phyloP scores from a whole-genome alignment of 768 basidiomycete species.

The Tylopilus balloui region DNA sequence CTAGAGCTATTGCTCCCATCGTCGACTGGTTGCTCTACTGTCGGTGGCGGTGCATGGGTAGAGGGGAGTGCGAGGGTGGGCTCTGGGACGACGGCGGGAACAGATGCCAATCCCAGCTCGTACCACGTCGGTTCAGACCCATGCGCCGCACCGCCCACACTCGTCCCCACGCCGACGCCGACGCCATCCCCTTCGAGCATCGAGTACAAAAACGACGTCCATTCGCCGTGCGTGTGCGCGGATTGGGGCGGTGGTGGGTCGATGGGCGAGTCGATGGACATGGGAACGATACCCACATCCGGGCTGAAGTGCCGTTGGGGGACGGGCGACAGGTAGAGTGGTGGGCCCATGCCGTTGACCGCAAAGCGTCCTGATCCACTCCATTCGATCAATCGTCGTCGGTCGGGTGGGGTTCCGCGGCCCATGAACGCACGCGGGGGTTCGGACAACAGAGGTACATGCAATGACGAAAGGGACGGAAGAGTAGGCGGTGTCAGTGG shows the following conservation, averaged over 20 bases:
- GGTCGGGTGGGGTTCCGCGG: slow-evolving; percentile 32
- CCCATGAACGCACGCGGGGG: slow-evolving; percentile 34
- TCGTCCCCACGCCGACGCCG: slow-evolving; percentile 6
- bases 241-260: slow-evolving; percentile 5
- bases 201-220: slow-evolving; percentile 33
- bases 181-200: slow-evolving; percentile 32
- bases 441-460: slow-evolving; percentile 31
- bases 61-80: slow-evolving; percentile 12
- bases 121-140: slow-evolving; percentile 24
- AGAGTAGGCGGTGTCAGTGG: slow-evolving; percentile 10
- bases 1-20: slow-evolving; percentile 26
- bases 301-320: slow-evolving; percentile 15
- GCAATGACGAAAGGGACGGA: slow-evolving; percentile 28
- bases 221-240: slow-evolving; percentile 21
- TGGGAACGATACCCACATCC: slow-evolving; percentile 19
- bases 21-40: slow-evolving; percentile 16
- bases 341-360: slow-evolving; percentile 20
- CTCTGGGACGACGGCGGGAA: slow-evolving; percentile 6
- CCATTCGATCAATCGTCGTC: slow-evolving; percentile 29
- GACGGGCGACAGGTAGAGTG: slow-evolving; percentile 24
- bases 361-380: slow-evolving; percentile 20
- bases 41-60: neutral
- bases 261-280: slow-evolving; percentile 17
- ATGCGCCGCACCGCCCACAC: slow-evolving; percentile 3
- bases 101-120: slow-evolving; percentile 25